phyloP scores from a whole-genome alignment of 495 filamentous ascomycete genomes.

The Chaetomidium leptoderma region DNA sequence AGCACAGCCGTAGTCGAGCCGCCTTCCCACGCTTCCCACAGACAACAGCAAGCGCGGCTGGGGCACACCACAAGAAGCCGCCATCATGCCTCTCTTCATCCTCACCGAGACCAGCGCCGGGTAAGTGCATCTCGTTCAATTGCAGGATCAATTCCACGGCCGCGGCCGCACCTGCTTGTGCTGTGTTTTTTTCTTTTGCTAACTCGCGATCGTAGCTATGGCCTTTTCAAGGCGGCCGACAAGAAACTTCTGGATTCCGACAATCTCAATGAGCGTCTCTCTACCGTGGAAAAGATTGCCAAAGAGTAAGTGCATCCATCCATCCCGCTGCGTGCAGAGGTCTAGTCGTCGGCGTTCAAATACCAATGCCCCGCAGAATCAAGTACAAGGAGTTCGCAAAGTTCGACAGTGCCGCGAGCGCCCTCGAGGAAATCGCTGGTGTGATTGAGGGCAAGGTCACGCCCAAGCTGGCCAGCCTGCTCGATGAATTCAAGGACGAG shows the following conservation, averaged over 20 bases:
- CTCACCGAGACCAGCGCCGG: constrained; percentile 92
- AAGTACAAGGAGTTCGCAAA: constrained; percentile 96
- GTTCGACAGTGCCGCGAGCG: constrained; percentile 84
- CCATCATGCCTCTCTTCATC: constrained; percentile 70
- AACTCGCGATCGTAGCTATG: constrained; percentile 54
- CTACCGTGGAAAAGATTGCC: constrained; percentile 77
- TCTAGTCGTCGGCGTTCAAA: not conserved
- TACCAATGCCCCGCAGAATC: constrained; percentile 52
- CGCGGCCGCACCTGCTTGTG: not conserved
- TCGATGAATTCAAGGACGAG: constrained; percentile 92
- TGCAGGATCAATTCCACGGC: not conserved
- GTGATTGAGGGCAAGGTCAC: constrained; percentile 93
- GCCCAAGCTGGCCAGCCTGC: constrained; percentile 74
- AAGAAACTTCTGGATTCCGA: constrained; percentile 93
- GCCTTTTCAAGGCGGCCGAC: constrained; percentile 94
- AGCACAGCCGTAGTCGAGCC: constrained; percentile 30
- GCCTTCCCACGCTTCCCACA: constrained; percentile 28
- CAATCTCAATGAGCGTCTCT: constrained; percentile 65
- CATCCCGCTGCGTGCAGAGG: not conserved
- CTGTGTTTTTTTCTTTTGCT: constrained; percentile 1
- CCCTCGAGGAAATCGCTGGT: constrained; percentile 82
- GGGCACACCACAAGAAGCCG: constrained; percentile 14
- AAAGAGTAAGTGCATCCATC: constrained; percentile 66
- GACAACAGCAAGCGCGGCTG: constrained; percentile 29
- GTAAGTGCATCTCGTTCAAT: constrained; percentile 36